Evolutionary conservation across 306 rosid species (phyloP), one percentile per base, ranked within the genome.

Genomic region (Sesbania bispinosa): DNA sequence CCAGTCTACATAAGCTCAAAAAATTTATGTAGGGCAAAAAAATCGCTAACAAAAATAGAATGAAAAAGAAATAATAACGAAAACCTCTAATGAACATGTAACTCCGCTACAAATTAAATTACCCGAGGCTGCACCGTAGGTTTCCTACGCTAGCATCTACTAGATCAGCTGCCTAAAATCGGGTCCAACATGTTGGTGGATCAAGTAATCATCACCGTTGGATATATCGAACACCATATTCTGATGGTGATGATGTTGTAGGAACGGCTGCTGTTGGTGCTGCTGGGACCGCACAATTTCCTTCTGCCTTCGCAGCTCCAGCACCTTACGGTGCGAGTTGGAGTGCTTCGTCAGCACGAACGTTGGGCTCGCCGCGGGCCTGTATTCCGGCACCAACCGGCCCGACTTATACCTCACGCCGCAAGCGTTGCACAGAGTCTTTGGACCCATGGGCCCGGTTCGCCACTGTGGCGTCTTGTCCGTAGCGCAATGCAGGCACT

Each of bases 391-490:
- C n/a, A 92, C 98, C 0, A 90, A 57, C 7, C 95, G 73, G 0
- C 97, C 97, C 0, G 97, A 90, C 67, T 90, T 90, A 75, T 81
- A 90, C 27, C 97, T 77, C 10, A 90, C 97, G 2, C 97, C 97
- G 0, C 95, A 90, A 0, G 97, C 97, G 1, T 90, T 90, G 43
- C 93, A 90, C 2, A 90, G 74, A 0, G 92, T 90, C 30, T 90
- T 90, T 0, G 97, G 97, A 7, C 97, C 97, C 81, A 79, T 66
- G 2, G 95, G 97, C n/a, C 97, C 97, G 0, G 92, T 88, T 36
- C 97, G 69, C 97, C 97, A 90, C 45, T 90, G 97, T 0, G 97
- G 95, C 2, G 97, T 92, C 79, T 85, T 86, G 53, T 92, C 96
- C 1, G 98, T 86, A 0, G 88, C 82, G 41, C 98, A 92, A 83